Evolutionary conservation across 768 basidiomycete species (phyloP), one percentile per base, ranked within the genome.

Genomic region (Podaxis sp.): DNA sequence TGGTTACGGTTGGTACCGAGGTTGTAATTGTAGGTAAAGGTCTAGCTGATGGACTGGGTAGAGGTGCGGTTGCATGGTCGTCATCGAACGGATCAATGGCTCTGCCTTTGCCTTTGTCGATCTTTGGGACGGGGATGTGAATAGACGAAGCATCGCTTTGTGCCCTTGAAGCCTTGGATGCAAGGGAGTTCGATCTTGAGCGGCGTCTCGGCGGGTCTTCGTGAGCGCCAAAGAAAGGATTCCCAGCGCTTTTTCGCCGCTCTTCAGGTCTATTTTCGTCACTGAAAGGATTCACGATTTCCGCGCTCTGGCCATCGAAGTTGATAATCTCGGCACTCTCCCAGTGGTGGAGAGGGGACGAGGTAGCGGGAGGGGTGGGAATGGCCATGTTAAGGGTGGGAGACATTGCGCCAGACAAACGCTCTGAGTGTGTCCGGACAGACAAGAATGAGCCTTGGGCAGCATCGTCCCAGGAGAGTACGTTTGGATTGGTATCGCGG

Each of bases 311-410:
- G 33, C 71, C 74, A 36, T 81, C 78, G 54, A 74, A 75, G 59
- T 82, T 75, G 55, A 88, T 66, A 19, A 89, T 85, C 67, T 89
- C 85, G 2, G 88, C 88, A 7, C 85, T 86, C 71, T 91, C 84
- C 89, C 89, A 90, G 52, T 71, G 79, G 74, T 91, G 89, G 2
- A 75, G 70, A 15, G 79, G 74, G 1, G 83, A 80, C 3, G 73
- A 67, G 27, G 78, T 84, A 12, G 86, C 82, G 7, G 77, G 76
- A 51, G 89, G 89, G 4, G 89, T 90, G 64, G 81, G 83, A 68
- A 85, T 85, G 37, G 85, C 86, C 69, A 80, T 79, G 55, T 76
- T 79, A 25, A 76, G 62, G 41, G 77, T 75, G 9, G 86, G 82
- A 3, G 85, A 81, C 76, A 84, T 80, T 19, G 82, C 74, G 37